Evolutionary conservation across 176 grass and related monocot genomes (phyloP).

Genomic region (Poa annua): DNA sequence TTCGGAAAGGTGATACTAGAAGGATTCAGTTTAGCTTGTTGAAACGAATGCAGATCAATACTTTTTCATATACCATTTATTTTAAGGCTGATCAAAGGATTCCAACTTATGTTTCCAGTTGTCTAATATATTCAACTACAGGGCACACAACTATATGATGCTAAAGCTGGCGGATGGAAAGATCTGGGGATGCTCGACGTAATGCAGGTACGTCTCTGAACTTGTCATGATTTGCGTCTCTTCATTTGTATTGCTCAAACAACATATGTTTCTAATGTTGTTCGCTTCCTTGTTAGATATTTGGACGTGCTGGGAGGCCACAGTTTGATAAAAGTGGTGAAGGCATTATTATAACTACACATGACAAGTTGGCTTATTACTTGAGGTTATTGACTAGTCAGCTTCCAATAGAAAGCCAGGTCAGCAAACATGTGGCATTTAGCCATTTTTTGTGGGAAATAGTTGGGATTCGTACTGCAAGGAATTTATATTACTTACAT

Average conservation of each 20-base stretch:
- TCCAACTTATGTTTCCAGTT: constrained; percentile 36
- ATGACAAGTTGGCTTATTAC: constrained; percentile 95
- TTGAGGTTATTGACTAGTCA: constrained; percentile 89
- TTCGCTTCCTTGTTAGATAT: constrained; percentile 63
- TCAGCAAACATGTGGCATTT: constrained; percentile 40
- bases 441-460: not conserved
- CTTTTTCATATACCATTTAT: constrained; percentile 19
- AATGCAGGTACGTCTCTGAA: constrained; percentile 78
- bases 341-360: constrained; percentile 97
- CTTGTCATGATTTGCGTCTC: constrained; percentile 10
- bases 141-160: constrained; percentile 97
- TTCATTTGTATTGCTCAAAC: constrained; percentile 24
- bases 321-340: constrained; percentile 99
- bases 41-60: constrained; percentile 20
- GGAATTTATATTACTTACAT: not conserved
- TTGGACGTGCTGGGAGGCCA: constrained; percentile 97
- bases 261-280: constrained; percentile 37
- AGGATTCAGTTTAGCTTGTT: constrained; percentile 18
- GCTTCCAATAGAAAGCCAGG: constrained; percentile 98
- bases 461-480: not conserved
- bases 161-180: constrained; percentile 94
- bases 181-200: constrained; percentile 99
- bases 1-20: not conserved
- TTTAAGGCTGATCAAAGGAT: constrained; percentile 18
- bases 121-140: constrained; percentile 35